Evolutionary conservation across 1,139 yeast species (phyloP), one percentile per base, ranked within the genome.

Genomic region (Hemisphaericaspora lyxosophila): DNA sequence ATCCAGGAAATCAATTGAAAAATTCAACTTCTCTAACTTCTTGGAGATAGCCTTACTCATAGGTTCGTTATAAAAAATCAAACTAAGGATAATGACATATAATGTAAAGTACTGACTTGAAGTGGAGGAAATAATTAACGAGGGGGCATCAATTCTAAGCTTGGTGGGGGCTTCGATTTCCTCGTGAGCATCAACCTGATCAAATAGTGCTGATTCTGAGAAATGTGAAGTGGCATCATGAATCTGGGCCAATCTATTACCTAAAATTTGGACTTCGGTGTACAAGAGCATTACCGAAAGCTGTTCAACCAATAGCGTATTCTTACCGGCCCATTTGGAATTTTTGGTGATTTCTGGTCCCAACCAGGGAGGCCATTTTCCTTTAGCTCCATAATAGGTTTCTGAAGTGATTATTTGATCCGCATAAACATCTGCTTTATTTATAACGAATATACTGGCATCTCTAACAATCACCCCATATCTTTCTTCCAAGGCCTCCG

Each of bases 321-420:
- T 60, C n/a, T 50, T 49, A 2, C 69, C 72, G 0, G 73, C 72
- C 48, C 69, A 53, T 4, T 47, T 37, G 3, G 70, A 67, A 41
- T 65, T 59, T 39, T 59, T 59, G 44, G 75, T 67, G 11, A 70
- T 60, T 46, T 71, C 77, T 28, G 63, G 51, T 1, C 75, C 77
- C 24, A 72, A 47, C 72, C 75, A 72, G 0, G 78, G 75, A 9
- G 74, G 77, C 78, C 78, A 72, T 34, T 51, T 58, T 3, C 61
- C 46, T 15, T 50, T 53, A 0, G 73, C 58, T 1, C 76, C 76
- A 50, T 71, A 70, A 6, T 64, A 54, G 7, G 46, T 37, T 25
- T 54, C 50, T 26, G 60, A 64, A 19, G 58, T 49, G 4, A 46
- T 36, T 32, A 55, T 42, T 4, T 53, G 50, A 25, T 40, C 37